A percentile compares a stretch with the other conserved stretches of the same genome.
Evolutionary conservation across 371 early-diverging fungal species (phyloP).

Genomic region (Mortierella sp.): DNA sequence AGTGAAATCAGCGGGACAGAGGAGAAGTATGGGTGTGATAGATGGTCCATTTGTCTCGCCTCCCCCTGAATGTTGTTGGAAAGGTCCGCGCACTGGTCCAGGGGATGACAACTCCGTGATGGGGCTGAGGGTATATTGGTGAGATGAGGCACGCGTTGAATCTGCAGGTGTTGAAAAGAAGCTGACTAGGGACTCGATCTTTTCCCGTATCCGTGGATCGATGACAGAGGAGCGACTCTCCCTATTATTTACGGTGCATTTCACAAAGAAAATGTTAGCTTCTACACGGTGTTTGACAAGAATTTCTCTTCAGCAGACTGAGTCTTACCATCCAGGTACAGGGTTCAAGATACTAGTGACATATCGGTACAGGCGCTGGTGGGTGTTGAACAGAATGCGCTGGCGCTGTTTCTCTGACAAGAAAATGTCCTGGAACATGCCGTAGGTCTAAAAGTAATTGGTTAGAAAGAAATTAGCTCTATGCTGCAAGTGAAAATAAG

Average conservation of each 20-base stretch:
- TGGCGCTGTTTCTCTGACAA: conserved; percentile 59
- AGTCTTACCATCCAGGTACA: conserved; percentile 58
- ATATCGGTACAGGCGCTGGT: conserved; percentile 60
- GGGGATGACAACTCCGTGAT: conserved; percentile 37
- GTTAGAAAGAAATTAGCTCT: not conserved
- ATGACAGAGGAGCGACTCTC: conserved; percentile 36
- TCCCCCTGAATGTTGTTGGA: not conserved
- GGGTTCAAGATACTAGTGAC: conserved; percentile 54
- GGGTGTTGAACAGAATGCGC: conserved; percentile 55
- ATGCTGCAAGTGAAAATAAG: not conserved
- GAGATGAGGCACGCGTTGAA: not conserved
- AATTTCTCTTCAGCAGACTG: not conserved
- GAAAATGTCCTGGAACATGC: conserved; percentile 59
- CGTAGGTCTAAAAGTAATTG: conserved; percentile 52
- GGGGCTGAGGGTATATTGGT: conserved; percentile 39
- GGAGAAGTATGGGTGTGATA: conserved; percentile 42
- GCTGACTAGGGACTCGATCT: conserved; percentile 33
- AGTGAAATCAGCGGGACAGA: conserved; percentile 57
- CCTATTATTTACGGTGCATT: conserved; percentile 16
- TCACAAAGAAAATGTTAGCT: not conserved
- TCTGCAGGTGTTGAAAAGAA: conserved; percentile 25
- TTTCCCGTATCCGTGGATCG: conserved; percentile 44
- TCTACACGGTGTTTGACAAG: not conserved
- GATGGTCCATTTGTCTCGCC: conserved; percentile 14
- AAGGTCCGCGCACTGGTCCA: conserved; percentile 14